phyloP scores from a whole-genome alignment of 345 rosid species.

The Brassica cretica region DNA sequence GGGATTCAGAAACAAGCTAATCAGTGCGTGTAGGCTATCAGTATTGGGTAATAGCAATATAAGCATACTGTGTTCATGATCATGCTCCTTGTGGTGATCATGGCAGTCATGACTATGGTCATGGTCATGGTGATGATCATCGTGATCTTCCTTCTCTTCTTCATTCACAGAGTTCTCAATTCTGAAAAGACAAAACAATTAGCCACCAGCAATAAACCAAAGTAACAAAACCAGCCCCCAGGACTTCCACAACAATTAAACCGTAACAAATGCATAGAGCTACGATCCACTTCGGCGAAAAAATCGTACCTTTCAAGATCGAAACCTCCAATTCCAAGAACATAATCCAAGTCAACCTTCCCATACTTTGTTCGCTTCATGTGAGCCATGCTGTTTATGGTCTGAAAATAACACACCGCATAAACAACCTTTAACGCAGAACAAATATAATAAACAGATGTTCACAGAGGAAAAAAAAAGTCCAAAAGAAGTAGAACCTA shows the following conservation, averaged over 20 bases:
- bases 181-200: slow-evolving; percentile 38
- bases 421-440: slow-evolving; percentile 1
- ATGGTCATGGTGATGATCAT: slow-evolving; percentile 52
- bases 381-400: slow-evolving; percentile 75
- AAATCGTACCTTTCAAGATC: slow-evolving; percentile 92
- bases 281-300: slow-evolving; percentile 6
- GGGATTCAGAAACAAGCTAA: slow-evolving; percentile 21
- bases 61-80: slow-evolving; percentile 44
- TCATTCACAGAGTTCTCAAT: slow-evolving; percentile 75
- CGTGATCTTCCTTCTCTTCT: slow-evolving; percentile 55
- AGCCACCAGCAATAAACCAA: slow-evolving; percentile 18
- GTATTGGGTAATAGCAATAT: not conserved
- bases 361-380: slow-evolving; percentile 79
- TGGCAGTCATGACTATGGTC: slow-evolving; percentile 54
- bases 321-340: slow-evolving; percentile 96
- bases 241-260: not conserved
- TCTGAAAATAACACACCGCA: slow-evolving; percentile 43
- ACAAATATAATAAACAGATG: not conserved
- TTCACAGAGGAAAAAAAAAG: not conserved
- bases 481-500: slow-evolving; percentile 29
- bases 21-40: slow-evolving; percentile 7
- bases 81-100: slow-evolving; percentile 63
- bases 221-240: not conserved
- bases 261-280: slow-evolving; percentile 2
- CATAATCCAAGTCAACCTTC: slow-evolving; percentile 93